These are phyloP conservation scores for Massarina eburnea DNA, from an alignment of 2,329 filamentous ascomycete species.

Conservation along the genomic window DNA sequence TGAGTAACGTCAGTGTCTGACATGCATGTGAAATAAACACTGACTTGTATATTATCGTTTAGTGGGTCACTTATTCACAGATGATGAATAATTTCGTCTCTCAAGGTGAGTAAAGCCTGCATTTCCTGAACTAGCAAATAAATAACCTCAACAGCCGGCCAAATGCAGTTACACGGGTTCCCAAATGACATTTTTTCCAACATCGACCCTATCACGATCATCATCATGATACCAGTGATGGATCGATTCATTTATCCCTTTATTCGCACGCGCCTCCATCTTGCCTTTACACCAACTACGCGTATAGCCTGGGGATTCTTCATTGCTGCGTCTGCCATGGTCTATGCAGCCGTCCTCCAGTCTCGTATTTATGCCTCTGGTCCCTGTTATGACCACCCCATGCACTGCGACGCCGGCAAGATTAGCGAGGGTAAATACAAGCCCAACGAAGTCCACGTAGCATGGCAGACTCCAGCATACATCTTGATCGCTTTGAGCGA, in stretches of 20 bases:
- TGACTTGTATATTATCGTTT: too few species aligned
- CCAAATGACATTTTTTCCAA: conserved; percentile 54
- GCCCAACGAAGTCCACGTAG: conserved; percentile 50
- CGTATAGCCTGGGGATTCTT: conserved; percentile 57
- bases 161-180: conserved; percentile 50
- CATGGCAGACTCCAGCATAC: conserved; percentile 50
- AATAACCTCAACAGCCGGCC: conserved; percentile 35
- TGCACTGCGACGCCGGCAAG: conserved; percentile 40
- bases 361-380: conserved; percentile 56
- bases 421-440: conserved; percentile 30
- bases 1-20: too few species aligned
- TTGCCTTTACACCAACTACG: conserved; percentile 53
- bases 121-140: not conserved
- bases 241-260: conserved; percentile 50
- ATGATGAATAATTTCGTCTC: conserved; percentile 54
- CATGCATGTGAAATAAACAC: too few species aligned
- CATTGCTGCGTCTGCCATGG: conserved; percentile 55
- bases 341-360: conserved; percentile 60
- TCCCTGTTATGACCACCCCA: conserved; percentile 54
- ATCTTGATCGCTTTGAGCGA: conserved; percentile 49
- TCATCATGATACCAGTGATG: conserved; percentile 50
- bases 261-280: conserved; percentile 43
- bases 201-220: conserved; percentile 50
- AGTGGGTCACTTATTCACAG: conserved; percentile 49
- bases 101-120: conserved; percentile 35